Evolutionary conservation across 2,329 filamentous ascomycete species (phyloP).

Genomic region (Scytalidium sp.): DNA sequence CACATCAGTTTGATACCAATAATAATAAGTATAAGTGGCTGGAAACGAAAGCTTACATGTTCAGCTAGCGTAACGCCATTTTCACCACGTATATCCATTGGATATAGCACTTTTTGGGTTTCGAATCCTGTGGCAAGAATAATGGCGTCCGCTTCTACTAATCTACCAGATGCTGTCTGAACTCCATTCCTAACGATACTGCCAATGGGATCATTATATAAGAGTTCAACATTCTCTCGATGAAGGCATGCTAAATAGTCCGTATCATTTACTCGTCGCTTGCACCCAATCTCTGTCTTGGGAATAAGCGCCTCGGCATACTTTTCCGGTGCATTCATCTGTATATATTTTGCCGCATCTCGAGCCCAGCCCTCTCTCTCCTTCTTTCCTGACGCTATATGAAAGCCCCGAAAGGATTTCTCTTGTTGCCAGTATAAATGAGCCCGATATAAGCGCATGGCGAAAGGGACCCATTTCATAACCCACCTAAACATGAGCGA

Average conservation of each 20-base stretch:
- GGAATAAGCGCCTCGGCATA: no score
- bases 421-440: conserved; percentile 26
- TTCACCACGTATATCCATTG: no score
- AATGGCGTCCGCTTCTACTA: conserved; percentile 10
- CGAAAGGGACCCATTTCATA: conserved; percentile 45
- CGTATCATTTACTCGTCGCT: no score
- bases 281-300: no score
- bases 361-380: conserved; percentile 15
- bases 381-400: conserved; percentile 14
- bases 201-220: conserved; percentile 4
- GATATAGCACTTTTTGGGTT: no score
- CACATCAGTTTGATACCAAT: no score
- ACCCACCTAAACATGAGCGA: conserved; percentile 26
- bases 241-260: neutral
- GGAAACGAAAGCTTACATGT: no score
- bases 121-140: conserved; percentile 9
- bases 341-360: conserved; percentile 35
- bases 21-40: no score
- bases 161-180: conserved; percentile 1
- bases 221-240: conserved; percentile 2
- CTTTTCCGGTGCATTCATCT: conserved; percentile 20
- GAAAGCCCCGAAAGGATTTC: neutral
- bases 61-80: no score
- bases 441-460: conserved; percentile 35
- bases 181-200: conserved; percentile 7